A percentile compares a stretch with the other conserved stretches of the same genome.
phyloP scores from a whole-genome alignment of 2,329 filamentous ascomycete species.

The Phialophora macrospora region DNA sequence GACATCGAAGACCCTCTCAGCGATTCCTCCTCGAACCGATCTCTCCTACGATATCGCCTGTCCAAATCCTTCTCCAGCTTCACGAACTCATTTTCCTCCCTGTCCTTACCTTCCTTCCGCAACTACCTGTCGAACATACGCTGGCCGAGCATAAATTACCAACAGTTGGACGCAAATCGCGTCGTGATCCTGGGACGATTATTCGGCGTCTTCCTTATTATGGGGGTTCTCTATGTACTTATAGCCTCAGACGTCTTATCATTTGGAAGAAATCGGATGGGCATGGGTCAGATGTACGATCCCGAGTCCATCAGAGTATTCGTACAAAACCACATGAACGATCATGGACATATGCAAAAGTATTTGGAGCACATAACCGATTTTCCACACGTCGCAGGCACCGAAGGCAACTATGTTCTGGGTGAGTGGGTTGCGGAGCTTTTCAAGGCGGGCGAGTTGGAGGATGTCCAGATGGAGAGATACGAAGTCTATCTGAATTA shows the following conservation, averaged over 20 bases:
- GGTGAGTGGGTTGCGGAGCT: constrained; percentile 81
- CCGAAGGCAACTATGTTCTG: constrained; percentile 84
- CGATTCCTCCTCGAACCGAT: constrained; percentile 42
- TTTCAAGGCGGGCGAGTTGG: constrained; percentile 74
- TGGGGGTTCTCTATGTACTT: constrained; percentile 79
- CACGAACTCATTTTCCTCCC: constrained; percentile 61
- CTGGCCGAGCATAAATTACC: constrained; percentile 46
- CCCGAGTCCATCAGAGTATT: constrained; percentile 79
- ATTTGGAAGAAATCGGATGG: constrained; percentile 63
- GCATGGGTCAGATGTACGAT: constrained; percentile 74
- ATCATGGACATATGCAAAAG: constrained; percentile 66
- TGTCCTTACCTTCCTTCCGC: constrained; percentile 57
- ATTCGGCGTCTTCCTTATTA: constrained; percentile 74
- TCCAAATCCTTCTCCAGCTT: constrained; percentile 63
- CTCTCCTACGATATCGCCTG: constrained; percentile 55
- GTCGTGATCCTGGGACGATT: constrained; percentile 73
- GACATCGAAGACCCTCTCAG: constrained; percentile 73
- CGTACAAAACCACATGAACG: constrained; percentile 74
- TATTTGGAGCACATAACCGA: constrained; percentile 77
- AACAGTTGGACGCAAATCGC: constrained; percentile 54
- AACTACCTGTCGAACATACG: constrained; percentile 51
- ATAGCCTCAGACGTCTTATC: constrained; percentile 85
- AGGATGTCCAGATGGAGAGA: constrained; percentile 75
- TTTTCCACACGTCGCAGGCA: constrained; percentile 92
- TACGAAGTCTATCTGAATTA: constrained; percentile 94